Evolutionary conservation across 257 asterid genomes (phyloP).

Genomic region (Ophiorrhiza pumila): DNA sequence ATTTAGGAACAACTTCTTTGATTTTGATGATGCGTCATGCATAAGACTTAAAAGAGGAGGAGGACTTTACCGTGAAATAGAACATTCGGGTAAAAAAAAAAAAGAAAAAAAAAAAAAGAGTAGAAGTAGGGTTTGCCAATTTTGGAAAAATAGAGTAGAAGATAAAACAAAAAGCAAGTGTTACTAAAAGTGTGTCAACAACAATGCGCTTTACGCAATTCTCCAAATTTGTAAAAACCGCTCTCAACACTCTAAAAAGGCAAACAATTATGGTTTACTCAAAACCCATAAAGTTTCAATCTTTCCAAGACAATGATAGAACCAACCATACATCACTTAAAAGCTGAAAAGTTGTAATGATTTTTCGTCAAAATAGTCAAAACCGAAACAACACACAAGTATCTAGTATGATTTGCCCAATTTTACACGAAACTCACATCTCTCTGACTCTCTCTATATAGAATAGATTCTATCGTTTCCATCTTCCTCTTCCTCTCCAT

Average conservation of each 20-base stretch:
- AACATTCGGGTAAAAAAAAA: too few species aligned
- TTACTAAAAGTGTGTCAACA: slow-evolving; percentile 15
- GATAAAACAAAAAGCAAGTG: slow-evolving; percentile 10
- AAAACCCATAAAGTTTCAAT: slow-evolving; percentile 23
- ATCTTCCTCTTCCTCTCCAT: not conserved
- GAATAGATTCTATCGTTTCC: not conserved
- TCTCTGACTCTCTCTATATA: not conserved
- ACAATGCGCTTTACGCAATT: slow-evolving; percentile 28
- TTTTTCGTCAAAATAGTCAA: slow-evolving; percentile 16
- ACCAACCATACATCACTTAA: slow-evolving; percentile 5
- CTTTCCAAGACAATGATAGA: slow-evolving; percentile 19
- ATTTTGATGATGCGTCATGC: too few species aligned
- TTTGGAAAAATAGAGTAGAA: slow-evolving; percentile 25
- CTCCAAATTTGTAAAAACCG: slow-evolving; percentile 32
- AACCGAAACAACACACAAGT: slow-evolving; percentile 9
- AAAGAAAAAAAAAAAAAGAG: slow-evolving; percentile 11
- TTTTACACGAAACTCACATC: not conserved
- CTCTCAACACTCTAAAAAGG: slow-evolving; percentile 39
- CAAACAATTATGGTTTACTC: slow-evolving; percentile 25
- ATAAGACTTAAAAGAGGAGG: too few species aligned
- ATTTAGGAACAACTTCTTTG: too few species aligned
- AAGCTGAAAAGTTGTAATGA: not conserved
- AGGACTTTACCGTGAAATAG: too few species aligned
- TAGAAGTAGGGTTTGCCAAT: slow-evolving; percentile 29
- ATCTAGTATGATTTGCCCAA: slow-evolving; percentile 2